Conservation (phyloP, 306 rosid genomes). For the Citrullus mucosospermus region DNA sequence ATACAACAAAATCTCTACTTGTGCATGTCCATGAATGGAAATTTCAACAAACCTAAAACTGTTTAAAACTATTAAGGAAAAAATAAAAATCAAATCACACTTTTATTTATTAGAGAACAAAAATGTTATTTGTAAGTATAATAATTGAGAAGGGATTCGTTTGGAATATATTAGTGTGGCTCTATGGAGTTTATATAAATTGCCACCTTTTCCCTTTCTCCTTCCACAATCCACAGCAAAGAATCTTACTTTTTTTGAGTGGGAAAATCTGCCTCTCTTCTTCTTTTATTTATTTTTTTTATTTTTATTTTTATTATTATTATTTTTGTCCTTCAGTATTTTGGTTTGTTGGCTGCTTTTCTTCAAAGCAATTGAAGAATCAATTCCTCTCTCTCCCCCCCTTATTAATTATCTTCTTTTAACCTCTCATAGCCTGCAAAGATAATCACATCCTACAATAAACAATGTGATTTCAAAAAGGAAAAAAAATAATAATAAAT, state of each 20-base stretch:
- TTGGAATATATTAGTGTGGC: background rate
- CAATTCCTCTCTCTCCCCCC: background rate
- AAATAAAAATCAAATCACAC: background rate
- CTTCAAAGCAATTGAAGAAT: slow-evolving; percentile 9
- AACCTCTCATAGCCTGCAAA: background rate
- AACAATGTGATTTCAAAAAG: background rate
- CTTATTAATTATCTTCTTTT: background rate
- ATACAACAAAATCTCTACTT: no score
- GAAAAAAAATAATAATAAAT: background rate
- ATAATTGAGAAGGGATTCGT: background rate
- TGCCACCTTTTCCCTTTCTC: slow-evolving; percentile 3
- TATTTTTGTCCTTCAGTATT: background rate
- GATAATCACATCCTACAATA: background rate
- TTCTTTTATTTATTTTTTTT: no score
- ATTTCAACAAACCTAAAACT: no score
- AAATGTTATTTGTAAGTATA: background rate
- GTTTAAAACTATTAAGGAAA: background rate
- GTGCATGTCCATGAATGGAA: no score
- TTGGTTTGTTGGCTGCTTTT: background rate
- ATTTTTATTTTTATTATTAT: background rate
- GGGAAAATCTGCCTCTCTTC: background rate
- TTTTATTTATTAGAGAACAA: background rate
- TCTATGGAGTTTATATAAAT: background rate
- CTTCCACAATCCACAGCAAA: slow-evolving; percentile 6
- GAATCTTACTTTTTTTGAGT: background rate